Base-by-base conservation (phyloP, 768 basidiomycete genomes). In the Tylopilus felleus region DNA sequence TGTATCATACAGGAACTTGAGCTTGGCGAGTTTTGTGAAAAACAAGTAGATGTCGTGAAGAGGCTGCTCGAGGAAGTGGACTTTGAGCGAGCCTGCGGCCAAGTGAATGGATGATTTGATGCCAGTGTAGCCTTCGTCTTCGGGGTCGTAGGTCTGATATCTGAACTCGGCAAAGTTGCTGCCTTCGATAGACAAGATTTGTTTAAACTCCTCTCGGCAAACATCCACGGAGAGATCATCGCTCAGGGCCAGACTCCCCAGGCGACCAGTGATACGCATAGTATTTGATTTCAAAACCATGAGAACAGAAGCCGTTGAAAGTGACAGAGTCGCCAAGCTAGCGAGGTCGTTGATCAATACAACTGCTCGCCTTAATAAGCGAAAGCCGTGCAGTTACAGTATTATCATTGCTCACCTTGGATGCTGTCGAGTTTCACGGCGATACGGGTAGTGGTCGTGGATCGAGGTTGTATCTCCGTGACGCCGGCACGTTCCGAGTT, bases 1-100 rank as follows among this genome's bases (percentile, higher is more conserved):
- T 19, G 94, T 84, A 71, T 99, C 96, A 60, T 98, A 98, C 12
- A 98, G 69, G 2, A 88, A 89, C 74, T 98, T 98, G 62, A 99
- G 83, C 58, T 84, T 86, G 5, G 93, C 90, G 35, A 99, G 82
- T 66, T 93, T 90, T 54, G 83, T 74, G 35, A 93, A 68, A 72
- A 95, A 99, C 21, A 84, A 66, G 66, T 89, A 92, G 28, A 98
- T 83, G 60, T 87, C 84, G 47, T 86, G 92, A n/a, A 98, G 76
- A n/a, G 95, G 93, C 49, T 85, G 77, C 66, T 96, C 91, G 49
- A 97, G 77, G 71, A 92, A 95, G 63, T 91, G 86, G 59, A 97
- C 76, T 61, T 86, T 90, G 67, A 98, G 76, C 1, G 97, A 96
- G 2, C 90, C 96, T n/a, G 92, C 85, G 31, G 85, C 80, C 39